These are phyloP conservation scores for Rutstroemia sp. DNA, from an alignment of 2,329 filamentous ascomycete genomes.

Conservation along the genomic window DNA sequence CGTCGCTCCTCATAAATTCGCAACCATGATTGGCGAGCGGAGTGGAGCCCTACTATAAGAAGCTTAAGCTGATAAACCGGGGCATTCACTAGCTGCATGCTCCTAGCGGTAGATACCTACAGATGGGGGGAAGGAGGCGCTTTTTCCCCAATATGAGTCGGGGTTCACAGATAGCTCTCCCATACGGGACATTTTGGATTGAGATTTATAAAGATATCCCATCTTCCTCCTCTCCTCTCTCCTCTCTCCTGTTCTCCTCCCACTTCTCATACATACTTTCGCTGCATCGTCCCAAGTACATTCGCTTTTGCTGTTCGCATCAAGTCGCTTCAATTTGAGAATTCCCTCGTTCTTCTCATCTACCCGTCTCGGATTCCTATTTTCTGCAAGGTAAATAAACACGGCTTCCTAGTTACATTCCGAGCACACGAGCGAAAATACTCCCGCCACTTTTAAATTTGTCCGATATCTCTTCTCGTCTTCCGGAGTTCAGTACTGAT, in stretches of 20 bases:
- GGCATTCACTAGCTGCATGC: too few relatives aligned
- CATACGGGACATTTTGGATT: too few relatives aligned
- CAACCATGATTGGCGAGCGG: too few relatives aligned
- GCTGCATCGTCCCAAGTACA: background rate
- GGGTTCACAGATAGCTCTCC: too few relatives aligned
- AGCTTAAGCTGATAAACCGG: too few relatives aligned
- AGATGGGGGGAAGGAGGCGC: too few relatives aligned
- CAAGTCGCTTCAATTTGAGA: background rate
- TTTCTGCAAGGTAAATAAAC: constrained; percentile 6
- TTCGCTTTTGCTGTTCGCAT: background rate
- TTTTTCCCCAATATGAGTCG: background rate
- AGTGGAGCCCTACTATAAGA: too few relatives aligned
- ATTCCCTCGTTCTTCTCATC: background rate
- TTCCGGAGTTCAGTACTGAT: background rate
- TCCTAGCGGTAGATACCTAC: too few relatives aligned
- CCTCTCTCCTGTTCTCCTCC: background rate
- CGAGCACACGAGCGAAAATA: background rate
- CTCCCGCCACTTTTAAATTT: constrained; percentile 6
- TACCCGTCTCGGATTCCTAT: background rate
- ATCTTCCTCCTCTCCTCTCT: background rate
- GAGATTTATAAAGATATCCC: too few relatives aligned
- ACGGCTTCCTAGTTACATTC: constrained; percentile 8
- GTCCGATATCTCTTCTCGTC: background rate
- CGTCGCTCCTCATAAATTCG: too few relatives aligned
- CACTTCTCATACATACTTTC: background rate